A percentile compares a stretch with the other conserved stretches of the same genome.
Evolutionary conservation across 345 rosid species (phyloP).

Genomic region (Boechera stricta): DNA sequence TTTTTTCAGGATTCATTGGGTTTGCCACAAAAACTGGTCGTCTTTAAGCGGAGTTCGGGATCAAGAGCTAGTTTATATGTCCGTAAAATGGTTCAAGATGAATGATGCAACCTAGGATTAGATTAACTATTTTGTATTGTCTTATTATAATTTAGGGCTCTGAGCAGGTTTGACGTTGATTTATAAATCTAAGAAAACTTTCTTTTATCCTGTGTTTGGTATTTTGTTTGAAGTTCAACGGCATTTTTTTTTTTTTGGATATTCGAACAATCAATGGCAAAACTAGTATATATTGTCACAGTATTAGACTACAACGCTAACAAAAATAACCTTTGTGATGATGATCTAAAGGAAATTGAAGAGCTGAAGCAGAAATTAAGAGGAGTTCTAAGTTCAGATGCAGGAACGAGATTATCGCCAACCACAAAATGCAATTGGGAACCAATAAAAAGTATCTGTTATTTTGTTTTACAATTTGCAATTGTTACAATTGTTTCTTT

Average conservation of each 20-base stretch:
- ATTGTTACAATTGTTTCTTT: background rate
- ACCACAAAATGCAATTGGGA: background rate
- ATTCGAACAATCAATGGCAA: background rate
- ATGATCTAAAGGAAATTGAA: too few relatives aligned
- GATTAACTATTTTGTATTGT: background rate
- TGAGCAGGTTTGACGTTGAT: background rate
- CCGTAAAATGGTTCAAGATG: slow-evolving; percentile 56
- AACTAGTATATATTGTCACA: background rate
- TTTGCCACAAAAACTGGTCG: slow-evolving; percentile 58
- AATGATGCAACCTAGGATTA: background rate
- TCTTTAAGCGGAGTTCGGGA: slow-evolving; percentile 47
- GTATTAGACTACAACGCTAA: background rate
- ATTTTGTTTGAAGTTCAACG: background rate
- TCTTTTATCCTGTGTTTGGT: background rate
- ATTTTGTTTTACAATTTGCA: background rate
- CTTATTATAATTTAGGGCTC: background rate
- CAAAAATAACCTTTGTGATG: background rate
- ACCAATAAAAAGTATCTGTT: background rate
- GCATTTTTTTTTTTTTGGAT: background rate
- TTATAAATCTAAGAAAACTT: background rate
- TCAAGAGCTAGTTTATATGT: slow-evolving; percentile 49
- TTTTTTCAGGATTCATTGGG: slow-evolving; percentile 65
- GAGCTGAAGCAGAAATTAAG: background rate
- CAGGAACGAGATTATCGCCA: background rate
- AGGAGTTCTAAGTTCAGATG: background rate